These are phyloP conservation scores for Leishmania tropica DNA, from an alignment of 208 protist genomes.

Conservation along the genomic window DNA sequence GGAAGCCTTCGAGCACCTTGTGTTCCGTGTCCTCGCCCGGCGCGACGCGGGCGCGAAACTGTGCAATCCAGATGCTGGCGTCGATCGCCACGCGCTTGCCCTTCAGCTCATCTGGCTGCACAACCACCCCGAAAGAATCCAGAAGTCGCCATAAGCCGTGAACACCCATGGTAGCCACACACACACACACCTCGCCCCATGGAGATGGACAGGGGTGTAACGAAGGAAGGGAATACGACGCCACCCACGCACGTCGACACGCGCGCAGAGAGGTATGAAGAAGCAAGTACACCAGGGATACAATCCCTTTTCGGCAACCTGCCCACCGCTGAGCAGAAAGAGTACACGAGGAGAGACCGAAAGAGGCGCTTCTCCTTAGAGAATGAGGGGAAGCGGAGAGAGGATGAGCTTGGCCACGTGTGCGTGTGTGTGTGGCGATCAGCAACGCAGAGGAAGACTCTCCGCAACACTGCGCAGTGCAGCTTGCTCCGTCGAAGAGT, in stretches of 20 bases:
- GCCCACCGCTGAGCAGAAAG: neutral
- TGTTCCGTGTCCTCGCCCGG: conserved; percentile 57
- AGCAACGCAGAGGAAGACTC: neutral
- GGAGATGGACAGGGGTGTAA: neutral
- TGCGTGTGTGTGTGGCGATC: neutral
- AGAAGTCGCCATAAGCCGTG: conserved; percentile 84
- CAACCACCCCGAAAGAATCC: conserved; percentile 81
- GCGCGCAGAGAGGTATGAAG: neutral
- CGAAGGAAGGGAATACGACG: neutral
- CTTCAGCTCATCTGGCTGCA: conserved; percentile 60
- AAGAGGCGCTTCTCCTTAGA: neutral
- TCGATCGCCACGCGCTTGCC: conserved; percentile 84
- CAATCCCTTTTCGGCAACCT: neutral
- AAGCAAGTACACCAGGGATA: neutral
- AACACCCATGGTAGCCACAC: conserved; percentile 64
- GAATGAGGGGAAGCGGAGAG: neutral
- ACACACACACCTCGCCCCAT: neutral
- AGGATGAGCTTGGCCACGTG: neutral
- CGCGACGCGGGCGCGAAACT: conserved; percentile 60
- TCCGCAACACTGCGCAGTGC: neutral
- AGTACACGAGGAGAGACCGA: neutral
- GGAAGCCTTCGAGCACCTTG: conserved; percentile 77
- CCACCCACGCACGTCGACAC: neutral
- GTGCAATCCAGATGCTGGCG: conserved; percentile 89
- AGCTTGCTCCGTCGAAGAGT: neutral